Base-by-base conservation (phyloP, 2,329 filamentous ascomycete species). In the Keithomyces neogunnii region DNA sequence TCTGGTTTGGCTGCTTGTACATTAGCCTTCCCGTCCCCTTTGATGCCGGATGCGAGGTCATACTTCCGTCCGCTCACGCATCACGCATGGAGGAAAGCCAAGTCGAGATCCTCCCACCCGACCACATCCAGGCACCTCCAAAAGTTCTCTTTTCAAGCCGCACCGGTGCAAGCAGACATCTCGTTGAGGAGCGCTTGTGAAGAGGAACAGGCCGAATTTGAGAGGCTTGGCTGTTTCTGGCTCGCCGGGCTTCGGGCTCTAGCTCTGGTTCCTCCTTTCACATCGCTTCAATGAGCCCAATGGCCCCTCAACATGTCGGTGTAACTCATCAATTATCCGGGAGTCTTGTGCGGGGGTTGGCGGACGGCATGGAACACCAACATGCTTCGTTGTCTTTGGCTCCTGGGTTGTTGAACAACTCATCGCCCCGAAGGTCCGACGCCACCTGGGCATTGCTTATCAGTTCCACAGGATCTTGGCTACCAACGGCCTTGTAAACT, bases 21-120 rank as follows among this genome's bases (percentile, higher is more conserved):
- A 58, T 65, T 66, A 66, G 63, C 53, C 59, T 66, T 65, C 62
- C 64, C 62, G 64, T 66, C 60, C 54, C 55, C 53, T 29, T 49
- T 50, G 50, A 51, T 53, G 51, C 53, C 57, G 57, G 57, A 59
- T 56, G 57, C 54, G 55, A 57, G 54, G 45, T 54, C 44, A 46
- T 50, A 52, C 56, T 55, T 59, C 56, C 57, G 57, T 56, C 55
- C 48, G 51, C 50, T 40, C 44, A 51, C 49, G 50, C 50, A 57
- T 49, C 46, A 54, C 10, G 35, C 44, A 50, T 36, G 46, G 45
- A 48, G 40, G 43, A 13, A 36, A 39, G 45, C 45, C 42, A 40
- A 44, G 45, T 45, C 10, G 43, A 45, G 31, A 40, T 48, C 39
- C 36, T 35, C 35, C 33, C 48, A 32, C 40, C 44, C 30, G 46